A percentile compares a stretch with the other conserved stretches of the same genome.
phyloP scores from a whole-genome alignment of 768 basidiomycete genomes.

The Boletus insuetus region DNA sequence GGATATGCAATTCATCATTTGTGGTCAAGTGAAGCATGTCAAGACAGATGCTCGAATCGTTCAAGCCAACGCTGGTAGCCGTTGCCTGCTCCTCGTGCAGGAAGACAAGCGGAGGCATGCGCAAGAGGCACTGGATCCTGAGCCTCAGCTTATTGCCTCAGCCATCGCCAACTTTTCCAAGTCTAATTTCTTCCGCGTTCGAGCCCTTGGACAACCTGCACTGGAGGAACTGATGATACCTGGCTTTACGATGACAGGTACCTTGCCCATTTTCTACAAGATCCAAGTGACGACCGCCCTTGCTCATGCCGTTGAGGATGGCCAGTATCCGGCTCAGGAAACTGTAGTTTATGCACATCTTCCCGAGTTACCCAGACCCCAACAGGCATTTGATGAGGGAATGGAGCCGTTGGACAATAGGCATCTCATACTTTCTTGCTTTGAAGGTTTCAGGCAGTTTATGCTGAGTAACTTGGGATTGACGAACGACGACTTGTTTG shows the following conservation, averaged over 20 bases:
- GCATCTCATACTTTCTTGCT: not conserved
- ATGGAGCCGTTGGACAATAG: conserved; percentile 1
- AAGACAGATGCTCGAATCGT: not conserved
- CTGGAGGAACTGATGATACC: not conserved
- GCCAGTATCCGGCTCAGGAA: not conserved
- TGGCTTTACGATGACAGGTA: not conserved
- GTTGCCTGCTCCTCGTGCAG: not conserved
- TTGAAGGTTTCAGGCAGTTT: not conserved
- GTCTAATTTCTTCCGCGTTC: too few relatives aligned
- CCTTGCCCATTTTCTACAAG: not conserved
- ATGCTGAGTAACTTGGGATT: too few relatives aligned
- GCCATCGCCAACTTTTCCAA: not conserved
- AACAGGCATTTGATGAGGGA: not conserved
- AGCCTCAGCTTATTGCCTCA: not conserved
- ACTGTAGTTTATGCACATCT: not conserved
- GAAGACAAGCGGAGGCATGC: not conserved
- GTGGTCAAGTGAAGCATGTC: not conserved
- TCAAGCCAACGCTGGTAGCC: not conserved
- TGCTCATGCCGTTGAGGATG: not conserved
- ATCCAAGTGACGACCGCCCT: not conserved
- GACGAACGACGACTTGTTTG: too few relatives aligned
- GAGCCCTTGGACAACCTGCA: too few relatives aligned
- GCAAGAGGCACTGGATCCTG: not conserved
- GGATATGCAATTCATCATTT: not conserved
- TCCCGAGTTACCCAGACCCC: not conserved